A percentile compares a stretch with the other conserved stretches of the same genome.
phyloP scores from a whole-genome alignment of 768 basidiomycete species.

The Pulveroboletus sp. region DNA sequence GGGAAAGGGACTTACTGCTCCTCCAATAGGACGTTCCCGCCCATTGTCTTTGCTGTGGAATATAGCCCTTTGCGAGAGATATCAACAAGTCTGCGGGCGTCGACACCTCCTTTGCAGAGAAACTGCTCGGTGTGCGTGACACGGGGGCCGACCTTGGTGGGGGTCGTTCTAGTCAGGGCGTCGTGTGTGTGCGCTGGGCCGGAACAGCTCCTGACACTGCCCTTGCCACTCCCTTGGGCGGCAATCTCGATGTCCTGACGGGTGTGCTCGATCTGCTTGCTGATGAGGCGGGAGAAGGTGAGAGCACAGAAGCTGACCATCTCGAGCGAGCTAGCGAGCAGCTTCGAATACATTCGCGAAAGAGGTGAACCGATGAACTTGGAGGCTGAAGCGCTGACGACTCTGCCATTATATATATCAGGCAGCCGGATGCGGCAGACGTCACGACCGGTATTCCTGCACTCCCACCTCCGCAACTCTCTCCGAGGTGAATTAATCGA shows the following conservation, averaged over 20 bases:
- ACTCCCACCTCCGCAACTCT: slow-evolving; percentile 10
- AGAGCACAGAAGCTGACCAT: slow-evolving; percentile 26
- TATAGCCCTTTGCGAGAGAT: slow-evolving; percentile 32
- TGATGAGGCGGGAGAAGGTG: slow-evolving; percentile 21
- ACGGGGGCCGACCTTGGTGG: slow-evolving; percentile 29
- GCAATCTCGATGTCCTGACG: slow-evolving; percentile 18
- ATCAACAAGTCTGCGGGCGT: slow-evolving; percentile 30
- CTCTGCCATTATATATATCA: slow-evolving; percentile 21
- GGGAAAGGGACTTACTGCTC: slow-evolving; percentile 29
- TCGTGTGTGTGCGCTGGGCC: slow-evolving; percentile 30
- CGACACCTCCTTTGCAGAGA: slow-evolving; percentile 34
- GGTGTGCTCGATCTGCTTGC: slow-evolving; percentile 17
- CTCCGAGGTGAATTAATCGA: slow-evolving; percentile 17
- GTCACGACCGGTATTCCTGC: slow-evolving; percentile 14
- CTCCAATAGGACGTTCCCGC: slow-evolving; percentile 35
- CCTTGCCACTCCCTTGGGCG: slow-evolving; percentile 19
- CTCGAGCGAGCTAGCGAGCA: slow-evolving; percentile 14
- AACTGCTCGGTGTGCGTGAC: slow-evolving; percentile 34
- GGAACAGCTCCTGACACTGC: slow-evolving; percentile 31
- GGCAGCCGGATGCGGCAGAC: slow-evolving; percentile 13
- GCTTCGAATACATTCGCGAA: slow-evolving; percentile 23
- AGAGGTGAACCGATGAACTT: slow-evolving; percentile 10
- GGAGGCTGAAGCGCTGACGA: slow-evolving; percentile 1
- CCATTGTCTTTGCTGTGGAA: slow-evolving; percentile 30
- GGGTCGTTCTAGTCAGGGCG: slow-evolving; percentile 19